A percentile compares a stretch with the other conserved stretches of the same genome.
These are phyloP conservation scores for Penicillium atrosanguineum DNA, from an alignment of 495 filamentous ascomycete species.

Conservation along the genomic window DNA sequence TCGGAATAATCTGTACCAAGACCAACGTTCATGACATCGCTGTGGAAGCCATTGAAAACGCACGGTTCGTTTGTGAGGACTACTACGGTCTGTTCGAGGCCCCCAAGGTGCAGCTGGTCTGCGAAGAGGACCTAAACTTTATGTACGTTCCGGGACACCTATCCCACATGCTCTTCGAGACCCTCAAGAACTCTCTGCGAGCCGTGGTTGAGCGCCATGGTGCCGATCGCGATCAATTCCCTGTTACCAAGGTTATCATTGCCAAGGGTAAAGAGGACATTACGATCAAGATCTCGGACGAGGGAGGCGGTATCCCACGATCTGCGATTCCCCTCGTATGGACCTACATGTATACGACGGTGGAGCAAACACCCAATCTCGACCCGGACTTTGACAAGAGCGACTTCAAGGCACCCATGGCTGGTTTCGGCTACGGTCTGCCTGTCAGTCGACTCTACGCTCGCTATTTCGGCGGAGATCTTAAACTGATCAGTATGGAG, in stretches of 20 bases:
- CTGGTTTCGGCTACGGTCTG: constrained; percentile 93
- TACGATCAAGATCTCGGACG: constrained; percentile 95
- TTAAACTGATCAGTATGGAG: constrained; percentile 99
- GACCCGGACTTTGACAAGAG: constrained; percentile 99
- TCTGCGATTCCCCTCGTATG: constrained; percentile 92
- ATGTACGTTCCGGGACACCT: constrained; percentile 99
- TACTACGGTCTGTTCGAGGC: constrained; percentile 98
- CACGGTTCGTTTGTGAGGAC: constrained; percentile 96
- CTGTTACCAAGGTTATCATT: constrained; percentile 93
- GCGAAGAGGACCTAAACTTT: constrained; percentile 88
- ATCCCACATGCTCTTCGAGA: constrained; percentile 99
- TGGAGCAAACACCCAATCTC: constrained; percentile 89
- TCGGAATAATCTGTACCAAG: constrained; percentile 98
- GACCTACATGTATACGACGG: constrained; percentile 99
- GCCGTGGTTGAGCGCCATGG: constrained; percentile 96
- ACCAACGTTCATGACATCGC: constrained; percentile 96
- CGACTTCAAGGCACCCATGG: constrained; percentile 99
- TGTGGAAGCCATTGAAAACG: constrained; percentile 96
- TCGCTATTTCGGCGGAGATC: constrained; percentile 92
- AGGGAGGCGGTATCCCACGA: constrained; percentile 91
- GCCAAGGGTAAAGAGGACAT: constrained; percentile 98
- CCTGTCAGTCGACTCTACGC: constrained; percentile 93
- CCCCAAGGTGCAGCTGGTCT: constrained; percentile 93
- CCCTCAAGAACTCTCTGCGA: constrained; percentile 94
- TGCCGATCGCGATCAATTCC: constrained; percentile 91